These are phyloP conservation scores for Pleoardoris graminearum DNA, from an alignment of 2,329 filamentous ascomycete genomes.

Conservation along the genomic window DNA sequence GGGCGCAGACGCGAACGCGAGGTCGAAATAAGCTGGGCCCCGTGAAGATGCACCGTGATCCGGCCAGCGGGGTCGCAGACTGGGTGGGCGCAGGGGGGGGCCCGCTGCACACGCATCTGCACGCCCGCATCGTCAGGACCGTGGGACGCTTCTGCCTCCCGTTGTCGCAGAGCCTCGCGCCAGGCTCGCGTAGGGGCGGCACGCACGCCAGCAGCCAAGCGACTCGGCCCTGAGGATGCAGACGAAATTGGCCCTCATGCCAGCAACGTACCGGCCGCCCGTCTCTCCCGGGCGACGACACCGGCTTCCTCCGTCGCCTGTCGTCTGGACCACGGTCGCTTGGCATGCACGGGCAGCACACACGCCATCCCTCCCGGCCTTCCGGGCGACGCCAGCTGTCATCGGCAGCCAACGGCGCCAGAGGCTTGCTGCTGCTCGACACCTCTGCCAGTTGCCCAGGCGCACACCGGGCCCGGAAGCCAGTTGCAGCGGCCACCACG, in stretches of 20 bases:
- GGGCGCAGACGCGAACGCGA: slow-evolving; percentile 14
- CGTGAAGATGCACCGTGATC: slow-evolving; percentile 7
- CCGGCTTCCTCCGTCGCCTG: neutral
- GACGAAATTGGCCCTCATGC: slow-evolving; percentile 2
- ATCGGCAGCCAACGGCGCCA: slow-evolving; percentile 24
- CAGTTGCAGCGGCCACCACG: slow-evolving; percentile 31
- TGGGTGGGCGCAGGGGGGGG: slow-evolving; percentile 14
- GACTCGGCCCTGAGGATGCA: slow-evolving; percentile 1
- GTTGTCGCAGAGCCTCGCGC: neutral
- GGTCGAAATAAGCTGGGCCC: slow-evolving; percentile 21
- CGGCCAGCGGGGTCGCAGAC: slow-evolving; percentile 25
- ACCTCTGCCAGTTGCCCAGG: neutral
- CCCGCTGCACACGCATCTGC: slow-evolving; percentile 8
- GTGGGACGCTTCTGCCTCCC: neutral
- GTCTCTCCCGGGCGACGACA: slow-evolving; percentile 11
- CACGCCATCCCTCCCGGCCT: slow-evolving; percentile 5
- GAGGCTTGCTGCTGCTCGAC: slow-evolving; percentile 17
- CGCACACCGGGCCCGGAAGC: no score
- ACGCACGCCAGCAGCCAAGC: slow-evolving; percentile 19
- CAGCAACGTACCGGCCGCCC: slow-evolving; percentile 9
- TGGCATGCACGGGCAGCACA: slow-evolving; percentile 10
- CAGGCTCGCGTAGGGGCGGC: slow-evolving; percentile 25
- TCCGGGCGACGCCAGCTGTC: slow-evolving; percentile 31
- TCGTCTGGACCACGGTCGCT: slow-evolving; percentile 29
- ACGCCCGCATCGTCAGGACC: slow-evolving; percentile 11